Base-by-base conservation (phyloP, 805 yeast genomes). In the Candida krabiensis region DNA sequence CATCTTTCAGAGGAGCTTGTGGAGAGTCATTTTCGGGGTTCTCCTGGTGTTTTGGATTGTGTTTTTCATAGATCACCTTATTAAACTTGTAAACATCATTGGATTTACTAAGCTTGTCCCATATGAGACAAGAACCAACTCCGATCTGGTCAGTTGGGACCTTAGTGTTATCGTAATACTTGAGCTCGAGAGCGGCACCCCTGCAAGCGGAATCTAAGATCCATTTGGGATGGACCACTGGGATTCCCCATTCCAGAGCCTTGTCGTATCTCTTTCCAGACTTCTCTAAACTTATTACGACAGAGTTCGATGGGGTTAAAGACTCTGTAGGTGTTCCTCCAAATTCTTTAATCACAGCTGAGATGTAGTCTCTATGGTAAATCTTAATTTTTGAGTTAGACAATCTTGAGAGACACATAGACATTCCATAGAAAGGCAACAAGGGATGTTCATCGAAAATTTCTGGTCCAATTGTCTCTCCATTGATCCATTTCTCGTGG, bases 281-380 rank as follows among this genome's bases (percentile, higher is more conserved):
- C 18, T 58, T 58, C 33, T 71, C 77, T 19, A 77, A 67, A n/a
- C 79, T 70, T 4, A 80, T 66, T 1, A 80, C 60, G 41, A 72
- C 66, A 2, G 67, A 49, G 32, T 67, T 67, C 5, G 66, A 58
- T 7, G 63, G 60, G 2, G 78, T 71, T 25, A 80, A 58, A 1
- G 82, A 69, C 16, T 73, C 76, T 1, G 77, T 68, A 2, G 71
- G 70, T 14, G 56, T 59, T 3, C 83, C 86, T 3, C 81, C 82
- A 48, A 71, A 54, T 4, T 61, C 55, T 24, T 46, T 53, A 7
- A 80, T 63, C 4, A 66, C 33, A 5, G 57, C 49, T 1, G 60
- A 41, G 5, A 79, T 48, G 19, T 59, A 58, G 3, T 56, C 53
- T 25, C 64, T 58, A 6, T 57, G 55, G 31, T 50, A 61, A 5